Percentiles rank a stretch among this genome's conserved stretches.
These are phyloP conservation scores for Termitomyces sp. DNA, from an alignment of 768 basidiomycete species.

Conservation along the genomic window DNA sequence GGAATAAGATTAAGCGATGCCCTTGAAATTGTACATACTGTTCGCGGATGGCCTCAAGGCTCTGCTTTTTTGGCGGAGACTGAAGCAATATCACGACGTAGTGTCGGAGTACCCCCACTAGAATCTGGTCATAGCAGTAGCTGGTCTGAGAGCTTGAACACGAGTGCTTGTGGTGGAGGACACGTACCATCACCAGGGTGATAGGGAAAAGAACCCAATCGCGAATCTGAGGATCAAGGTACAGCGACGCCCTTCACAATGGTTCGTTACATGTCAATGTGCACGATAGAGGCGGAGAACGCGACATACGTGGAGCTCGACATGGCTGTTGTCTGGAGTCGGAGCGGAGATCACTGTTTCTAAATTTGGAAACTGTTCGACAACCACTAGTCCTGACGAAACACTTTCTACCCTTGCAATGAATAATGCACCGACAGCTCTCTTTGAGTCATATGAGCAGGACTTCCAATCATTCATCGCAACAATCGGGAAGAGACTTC, in stretches of 20 bases:
- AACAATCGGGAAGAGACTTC: slow-evolving; percentile 73
- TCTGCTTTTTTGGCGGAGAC: slow-evolving; percentile 73
- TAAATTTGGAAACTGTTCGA: neutral
- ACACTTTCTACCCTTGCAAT: slow-evolving; percentile 29
- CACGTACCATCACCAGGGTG: slow-evolving; percentile 89
- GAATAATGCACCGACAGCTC: slow-evolving; percentile 78
- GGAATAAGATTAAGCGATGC: slow-evolving; percentile 2
- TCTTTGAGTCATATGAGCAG: slow-evolving; percentile 90
- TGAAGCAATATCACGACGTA: slow-evolving; percentile 87
- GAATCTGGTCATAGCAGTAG: slow-evolving; percentile 46
- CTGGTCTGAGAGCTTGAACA: neutral
- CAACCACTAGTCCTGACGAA: neutral
- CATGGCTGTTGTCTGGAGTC: slow-evolving; percentile 25
- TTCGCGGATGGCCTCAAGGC: slow-evolving; percentile 79
- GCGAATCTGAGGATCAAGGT: slow-evolving; percentile 94
- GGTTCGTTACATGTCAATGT: neutral
- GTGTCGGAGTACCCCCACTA: slow-evolving; percentile 89
- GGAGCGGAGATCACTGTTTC: neutral
- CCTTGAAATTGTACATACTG: slow-evolving; percentile 56
- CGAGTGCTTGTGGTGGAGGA: neutral
- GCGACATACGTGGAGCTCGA: slow-evolving; percentile 38
- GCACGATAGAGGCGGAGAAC: neutral
- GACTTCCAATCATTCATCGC: slow-evolving; percentile 84
- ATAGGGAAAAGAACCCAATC: slow-evolving; percentile 95
- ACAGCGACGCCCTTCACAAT: slow-evolving; percentile 41